Evolutionary conservation across 352 stramenopile genomes (phyloP), one percentile per base, ranked within the genome.

Genomic region (Phytopythium aichiense): DNA sequence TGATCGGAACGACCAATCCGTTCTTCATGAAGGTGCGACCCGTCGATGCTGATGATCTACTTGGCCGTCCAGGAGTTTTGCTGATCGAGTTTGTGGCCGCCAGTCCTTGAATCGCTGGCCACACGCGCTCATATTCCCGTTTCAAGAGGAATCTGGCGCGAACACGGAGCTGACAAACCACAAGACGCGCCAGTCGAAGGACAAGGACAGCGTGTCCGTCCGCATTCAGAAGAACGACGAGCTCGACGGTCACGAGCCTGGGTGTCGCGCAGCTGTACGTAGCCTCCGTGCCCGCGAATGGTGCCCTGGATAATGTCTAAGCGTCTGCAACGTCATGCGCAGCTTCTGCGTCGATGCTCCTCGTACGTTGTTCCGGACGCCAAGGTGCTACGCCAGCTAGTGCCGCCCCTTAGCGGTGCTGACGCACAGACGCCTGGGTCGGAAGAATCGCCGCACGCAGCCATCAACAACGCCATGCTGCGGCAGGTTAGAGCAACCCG

Each of bases 381-480:
- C n/a, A 74, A 70, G 7, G 64, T 92, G 30, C 68, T 96, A 40
- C 73, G 68, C 22, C 85, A 94, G 53, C 67, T 96, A 23, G 73
- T 94, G 33, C 77, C 68, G 23, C 74, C 79, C 3, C 65, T 67
- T 4, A 72, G 89, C 45, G 61, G 80, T 22, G 68, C 71, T 31
- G 70, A 80, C 30, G 87, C 68, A 7, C 76, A 77, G 61, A 82
- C 69, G 22, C 67, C 71, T 8, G 89, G 60, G 31, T 65, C 61
- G 15, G 82, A 91, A 63, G 84, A 94, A 63, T 71, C 79, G 28
- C 85, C 88, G 3, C 81, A 74, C 63, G 65, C 87, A 12, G 74
- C 82, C 22, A 93, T 96, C 66, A 96, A 96, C 70, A 91, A 96
- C 59, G 83, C 88, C 1, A 72, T 95, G 40, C 66, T 96, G 63